A percentile compares a stretch with the other conserved stretches of the same genome.
phyloP scores from a whole-genome alignment of 2,329 filamentous ascomycete species.

The Lachnellula cervina region DNA sequence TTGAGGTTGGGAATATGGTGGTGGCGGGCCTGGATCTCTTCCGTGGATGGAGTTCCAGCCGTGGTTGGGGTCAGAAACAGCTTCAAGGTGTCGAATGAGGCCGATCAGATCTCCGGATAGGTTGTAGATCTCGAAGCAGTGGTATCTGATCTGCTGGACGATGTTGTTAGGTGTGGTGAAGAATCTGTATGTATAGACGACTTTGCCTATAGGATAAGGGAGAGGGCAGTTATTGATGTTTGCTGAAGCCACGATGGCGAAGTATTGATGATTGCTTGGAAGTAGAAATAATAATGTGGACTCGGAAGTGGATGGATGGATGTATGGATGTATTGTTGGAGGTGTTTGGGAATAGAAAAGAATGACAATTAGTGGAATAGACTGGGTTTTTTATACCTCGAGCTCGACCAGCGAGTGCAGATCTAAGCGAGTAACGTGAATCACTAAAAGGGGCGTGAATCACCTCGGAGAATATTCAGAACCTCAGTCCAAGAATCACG shows the following conservation, averaged over 20 bases:
- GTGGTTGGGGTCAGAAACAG: constrained; percentile 4
- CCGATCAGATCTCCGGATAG: constrained; percentile 7
- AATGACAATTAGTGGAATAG: too few species aligned
- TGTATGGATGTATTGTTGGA: background rate
- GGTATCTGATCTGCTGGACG: constrained; percentile 12
- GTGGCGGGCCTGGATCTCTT: constrained; percentile 17
- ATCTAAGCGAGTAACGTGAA: background rate
- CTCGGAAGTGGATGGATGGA: background rate
- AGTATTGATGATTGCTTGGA: background rate
- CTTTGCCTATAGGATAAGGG: constrained; percentile 11
- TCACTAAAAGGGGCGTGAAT: background rate
- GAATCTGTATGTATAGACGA: constrained; percentile 13
- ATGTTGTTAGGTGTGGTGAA: constrained; percentile 11
- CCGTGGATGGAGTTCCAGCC: constrained; percentile 22
- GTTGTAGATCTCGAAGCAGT: constrained; percentile 18
- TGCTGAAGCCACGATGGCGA: constrained; percentile 18
- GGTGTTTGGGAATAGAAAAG: background rate
- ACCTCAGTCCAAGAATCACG: background rate
- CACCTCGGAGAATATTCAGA: background rate
- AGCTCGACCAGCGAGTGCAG: background rate
- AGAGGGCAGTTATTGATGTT: constrained; percentile 3
- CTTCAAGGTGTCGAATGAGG: constrained; percentile 14
- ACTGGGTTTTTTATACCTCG: too few species aligned
- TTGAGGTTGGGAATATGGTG: constrained; percentile 8
- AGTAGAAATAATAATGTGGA: background rate